phyloP scores from a whole-genome alignment of 2,329 filamentous ascomycete species.

The Pseudogymnoascus sp. region DNA sequence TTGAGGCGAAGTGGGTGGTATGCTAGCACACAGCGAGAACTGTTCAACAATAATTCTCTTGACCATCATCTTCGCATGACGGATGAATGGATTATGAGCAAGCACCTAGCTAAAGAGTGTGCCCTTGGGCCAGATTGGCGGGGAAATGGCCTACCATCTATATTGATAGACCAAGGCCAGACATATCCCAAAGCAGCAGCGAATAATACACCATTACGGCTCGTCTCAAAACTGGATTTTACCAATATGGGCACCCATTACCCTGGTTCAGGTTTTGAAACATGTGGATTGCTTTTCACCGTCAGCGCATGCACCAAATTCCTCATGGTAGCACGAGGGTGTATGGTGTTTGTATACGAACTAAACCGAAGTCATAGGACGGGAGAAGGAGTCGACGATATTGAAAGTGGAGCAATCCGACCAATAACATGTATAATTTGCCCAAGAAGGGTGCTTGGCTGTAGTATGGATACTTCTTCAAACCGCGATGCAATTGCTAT shows the following conservation, averaged over 20 bases:
- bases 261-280: conserved; percentile 16
- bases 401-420: conserved; percentile 25
- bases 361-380: conserved; percentile 19
- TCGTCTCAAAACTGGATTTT: conserved; percentile 32
- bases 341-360: conserved; percentile 48
- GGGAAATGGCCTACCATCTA: conserved; percentile 20
- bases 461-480: conserved; percentile 54
- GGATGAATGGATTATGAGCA: conserved; percentile 32
- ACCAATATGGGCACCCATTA: conserved; percentile 26
- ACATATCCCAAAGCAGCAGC: background rate
- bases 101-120: conserved; percentile 36
- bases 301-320: conserved; percentile 51
- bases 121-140: conserved; percentile 26
- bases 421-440: conserved; percentile 48
- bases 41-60: conserved; percentile 18
- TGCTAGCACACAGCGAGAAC: conserved; percentile 31
- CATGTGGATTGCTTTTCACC: conserved; percentile 21
- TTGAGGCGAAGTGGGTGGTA: conserved; percentile 48
- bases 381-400: background rate
- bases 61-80: conserved; percentile 12
- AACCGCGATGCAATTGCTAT: conserved; percentile 48
- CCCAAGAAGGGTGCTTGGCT: conserved; percentile 46
- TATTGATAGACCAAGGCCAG: background rate
- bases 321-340: conserved; percentile 45
- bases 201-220: conserved; percentile 24